Conservation (phyloP, 1,284 basidiomycete species). For the Megacollybia platyphylla region DNA sequence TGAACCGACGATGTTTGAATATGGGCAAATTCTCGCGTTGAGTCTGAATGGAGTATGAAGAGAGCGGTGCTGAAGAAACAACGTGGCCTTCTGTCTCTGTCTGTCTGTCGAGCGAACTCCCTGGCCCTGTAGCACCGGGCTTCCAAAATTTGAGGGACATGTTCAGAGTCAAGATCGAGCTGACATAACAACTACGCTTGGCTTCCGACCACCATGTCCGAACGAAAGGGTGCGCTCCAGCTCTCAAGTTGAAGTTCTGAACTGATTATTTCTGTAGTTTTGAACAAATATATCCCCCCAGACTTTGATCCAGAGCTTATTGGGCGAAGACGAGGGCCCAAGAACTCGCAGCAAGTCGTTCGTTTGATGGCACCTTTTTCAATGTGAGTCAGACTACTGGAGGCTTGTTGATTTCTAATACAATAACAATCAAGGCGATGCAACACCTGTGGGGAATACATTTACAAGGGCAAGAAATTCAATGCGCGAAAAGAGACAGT, state of each 20-base stretch:
- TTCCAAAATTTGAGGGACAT: constrained; percentile 65
- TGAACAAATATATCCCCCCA: constrained; percentile 88
- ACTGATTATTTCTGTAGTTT: constrained; percentile 30
- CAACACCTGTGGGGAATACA: constrained; percentile 94
- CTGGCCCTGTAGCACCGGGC: constrained; percentile 76
- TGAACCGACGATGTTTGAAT: constrained; percentile 64
- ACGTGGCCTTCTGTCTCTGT: constrained; percentile 64
- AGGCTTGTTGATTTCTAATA: constrained; percentile 8
- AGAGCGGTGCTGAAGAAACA: constrained; percentile 49
- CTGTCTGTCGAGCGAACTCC: constrained; percentile 78
- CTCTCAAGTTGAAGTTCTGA: background rate
- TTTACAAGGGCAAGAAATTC: constrained; percentile 98
- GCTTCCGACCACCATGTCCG: constrained; percentile 51
- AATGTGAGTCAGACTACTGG: constrained; percentile 44
- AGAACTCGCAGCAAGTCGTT: constrained; percentile 92
- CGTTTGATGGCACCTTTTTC: constrained; percentile 99
- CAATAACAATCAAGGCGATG: constrained; percentile 49
- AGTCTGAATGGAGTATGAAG: constrained; percentile 50
- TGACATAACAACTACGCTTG: background rate
- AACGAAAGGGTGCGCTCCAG: constrained; percentile 59
- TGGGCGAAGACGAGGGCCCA: constrained; percentile 77
- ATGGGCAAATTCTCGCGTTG: constrained; percentile 81
- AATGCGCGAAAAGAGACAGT: constrained; percentile 98
- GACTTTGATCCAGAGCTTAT: constrained; percentile 98
- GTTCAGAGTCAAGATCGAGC: background rate